These are phyloP conservation scores for Salvia splendens DNA, from an alignment of 257 asterid species.

Conservation along the genomic window DNA sequence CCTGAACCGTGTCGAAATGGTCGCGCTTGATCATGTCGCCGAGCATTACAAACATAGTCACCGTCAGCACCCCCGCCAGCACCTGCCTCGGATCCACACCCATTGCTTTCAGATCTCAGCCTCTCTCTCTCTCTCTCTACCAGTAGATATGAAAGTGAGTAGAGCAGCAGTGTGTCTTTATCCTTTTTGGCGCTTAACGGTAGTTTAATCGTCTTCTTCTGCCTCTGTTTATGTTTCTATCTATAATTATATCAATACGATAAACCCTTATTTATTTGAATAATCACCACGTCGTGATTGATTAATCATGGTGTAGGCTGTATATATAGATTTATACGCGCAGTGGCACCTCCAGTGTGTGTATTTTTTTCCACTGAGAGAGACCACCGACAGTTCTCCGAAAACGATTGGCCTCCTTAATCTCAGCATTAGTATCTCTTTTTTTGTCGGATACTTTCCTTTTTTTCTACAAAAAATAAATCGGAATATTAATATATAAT, in stretches of 20 bases:
- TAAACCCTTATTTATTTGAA: background rate
- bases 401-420: constrained; percentile 37
- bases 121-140: background rate
- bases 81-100: constrained; percentile 75
- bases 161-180: constrained; percentile 21
- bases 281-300: constrained; percentile 29
- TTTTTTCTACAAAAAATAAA: no score
- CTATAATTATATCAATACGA: constrained; percentile 12
- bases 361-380: constrained; percentile 17
- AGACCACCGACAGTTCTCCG: constrained; percentile 49
- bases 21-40: constrained; percentile 71
- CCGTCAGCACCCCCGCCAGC: constrained; percentile 62
- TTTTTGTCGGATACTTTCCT: background rate
- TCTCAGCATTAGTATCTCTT: constrained; percentile 5
- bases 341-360: constrained; percentile 32
- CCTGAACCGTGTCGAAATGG: constrained; percentile 51
- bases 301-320: constrained; percentile 19
- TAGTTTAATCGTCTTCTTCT: constrained; percentile 15
- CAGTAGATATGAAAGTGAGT: constrained; percentile 13
- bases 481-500: no score
- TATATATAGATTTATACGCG: constrained; percentile 29
- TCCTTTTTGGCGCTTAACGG: constrained; percentile 12
- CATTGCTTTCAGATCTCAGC: constrained; percentile 50
- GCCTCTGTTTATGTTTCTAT: background rate
- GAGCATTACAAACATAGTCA: constrained; percentile 75